Conservation (phyloP, 116 monocot species). For the Iris pallida region DNA sequence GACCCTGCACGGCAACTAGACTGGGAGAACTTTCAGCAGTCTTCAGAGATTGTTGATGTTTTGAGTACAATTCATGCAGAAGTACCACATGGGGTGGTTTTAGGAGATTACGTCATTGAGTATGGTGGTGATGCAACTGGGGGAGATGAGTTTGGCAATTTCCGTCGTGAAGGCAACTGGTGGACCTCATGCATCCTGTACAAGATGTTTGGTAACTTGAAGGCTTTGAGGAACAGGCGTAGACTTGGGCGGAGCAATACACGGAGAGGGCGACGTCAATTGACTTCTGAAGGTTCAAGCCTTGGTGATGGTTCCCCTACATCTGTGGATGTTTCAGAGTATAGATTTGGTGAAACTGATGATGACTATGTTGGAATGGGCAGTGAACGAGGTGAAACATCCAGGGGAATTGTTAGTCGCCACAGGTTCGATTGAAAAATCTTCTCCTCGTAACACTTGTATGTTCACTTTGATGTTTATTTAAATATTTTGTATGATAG, state of each 20-base stretch:
- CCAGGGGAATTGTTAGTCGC: slow-evolving; percentile 1
- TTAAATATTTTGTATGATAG: too few relatives aligned
- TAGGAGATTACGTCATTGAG: slow-evolving; percentile 75
- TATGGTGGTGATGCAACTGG: slow-evolving; percentile 45
- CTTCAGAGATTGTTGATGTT: slow-evolving; percentile 60
- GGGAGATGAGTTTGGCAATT: slow-evolving; percentile 50
- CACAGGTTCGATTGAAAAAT: slow-evolving; percentile 13
- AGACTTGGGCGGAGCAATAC: slow-evolving; percentile 18
- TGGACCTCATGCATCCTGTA: slow-evolving; percentile 57
- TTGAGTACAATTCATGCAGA: slow-evolving; percentile 59
- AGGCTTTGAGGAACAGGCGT: slow-evolving; percentile 31
- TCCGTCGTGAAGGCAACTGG: slow-evolving; percentile 40
- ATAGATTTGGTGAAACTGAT: slow-evolving; percentile 25
- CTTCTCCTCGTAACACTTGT: background rate
- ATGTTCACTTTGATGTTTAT: too few relatives aligned
- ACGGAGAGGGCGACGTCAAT: slow-evolving; percentile 16
- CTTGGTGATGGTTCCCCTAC: slow-evolving; percentile 17
- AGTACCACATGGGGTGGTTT: slow-evolving; percentile 60
- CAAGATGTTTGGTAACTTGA: slow-evolving; percentile 39
- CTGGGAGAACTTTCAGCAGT: slow-evolving; percentile 78
- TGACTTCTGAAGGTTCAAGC: slow-evolving; percentile 17
- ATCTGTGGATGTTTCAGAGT: slow-evolving; percentile 19
- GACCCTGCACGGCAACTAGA: slow-evolving; percentile 62
- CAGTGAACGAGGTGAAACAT: background rate
- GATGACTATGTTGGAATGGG: slow-evolving; percentile 27